A percentile compares a stretch with the other conserved stretches of the same genome.
phyloP scores from a whole-genome alignment of 164 flowering plant species.

The Macadamia integrifolia region DNA sequence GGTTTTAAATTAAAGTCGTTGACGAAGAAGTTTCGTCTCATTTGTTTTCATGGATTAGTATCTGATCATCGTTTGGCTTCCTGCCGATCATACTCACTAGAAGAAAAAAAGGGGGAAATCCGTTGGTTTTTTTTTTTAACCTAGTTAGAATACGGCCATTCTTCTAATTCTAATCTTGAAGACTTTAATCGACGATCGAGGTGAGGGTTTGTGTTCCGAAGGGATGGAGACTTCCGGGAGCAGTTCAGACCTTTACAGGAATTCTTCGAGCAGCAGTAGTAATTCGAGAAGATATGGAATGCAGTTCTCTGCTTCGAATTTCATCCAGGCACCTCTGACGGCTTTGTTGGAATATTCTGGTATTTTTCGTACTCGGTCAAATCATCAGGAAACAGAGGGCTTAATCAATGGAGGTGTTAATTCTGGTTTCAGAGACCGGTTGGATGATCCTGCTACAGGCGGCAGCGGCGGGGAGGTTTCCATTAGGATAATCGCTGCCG shows the following conservation, averaged over 20 bases:
- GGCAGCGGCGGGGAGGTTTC: conserved; percentile 70
- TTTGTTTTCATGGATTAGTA: background rate
- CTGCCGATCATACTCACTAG: too few species aligned
- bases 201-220: conserved; percentile 41
- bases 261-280: conserved; percentile 21
- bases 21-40: background rate
- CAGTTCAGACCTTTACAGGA: conserved; percentile 45
- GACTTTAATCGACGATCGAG: background rate
- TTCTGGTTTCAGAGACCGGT: conserved; percentile 21
- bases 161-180: background rate
- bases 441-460: conserved; percentile 25
- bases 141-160: background rate
- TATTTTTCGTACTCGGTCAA: conserved; percentile 49
- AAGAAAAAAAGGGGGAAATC: background rate
- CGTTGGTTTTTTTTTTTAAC: background rate
- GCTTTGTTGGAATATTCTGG: conserved; percentile 86
- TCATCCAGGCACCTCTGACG: conserved; percentile 76
- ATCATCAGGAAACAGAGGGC: conserved; percentile 46
- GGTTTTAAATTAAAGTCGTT: background rate
- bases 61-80: background rate
- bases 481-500: conserved; percentile 79
- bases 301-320: conserved; percentile 59
- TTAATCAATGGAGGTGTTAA: conserved; percentile 23
- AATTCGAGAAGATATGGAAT: conserved; percentile 49
- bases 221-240: conserved; percentile 58